phyloP scores from a whole-genome alignment of 2,329 filamentous ascomycete species.

The Ophiognomonia clavigignenti-juglandacearum region DNA sequence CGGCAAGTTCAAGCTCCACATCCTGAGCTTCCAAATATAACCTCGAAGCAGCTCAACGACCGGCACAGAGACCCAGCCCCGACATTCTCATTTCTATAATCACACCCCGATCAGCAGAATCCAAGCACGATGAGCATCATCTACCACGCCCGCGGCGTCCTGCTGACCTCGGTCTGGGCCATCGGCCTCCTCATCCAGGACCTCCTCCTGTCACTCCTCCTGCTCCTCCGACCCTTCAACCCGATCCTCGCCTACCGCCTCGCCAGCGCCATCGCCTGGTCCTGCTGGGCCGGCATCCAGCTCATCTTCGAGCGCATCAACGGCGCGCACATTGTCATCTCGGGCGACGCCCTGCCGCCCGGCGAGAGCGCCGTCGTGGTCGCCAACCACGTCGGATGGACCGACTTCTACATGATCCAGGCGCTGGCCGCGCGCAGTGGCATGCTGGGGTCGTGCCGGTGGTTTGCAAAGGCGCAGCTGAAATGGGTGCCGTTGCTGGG shows the following conservation, averaged over 20 bases:
- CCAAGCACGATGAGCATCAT: conserved; percentile 3
- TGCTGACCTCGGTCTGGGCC: conserved; percentile 47
- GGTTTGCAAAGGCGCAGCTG: conserved; percentile 58
- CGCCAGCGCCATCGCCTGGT: conserved; percentile 49
- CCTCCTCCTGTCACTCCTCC: conserved; percentile 41
- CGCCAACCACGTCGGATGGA: conserved; percentile 56
- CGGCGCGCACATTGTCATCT: conserved; percentile 46
- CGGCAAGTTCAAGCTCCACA: not conserved
- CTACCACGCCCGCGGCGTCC: conserved; percentile 36
- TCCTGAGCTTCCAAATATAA: not conserved
- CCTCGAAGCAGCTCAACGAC: too few relatives aligned
- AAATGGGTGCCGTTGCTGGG: conserved; percentile 56
- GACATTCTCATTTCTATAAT: not conserved
- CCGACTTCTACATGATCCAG: conserved; percentile 62
- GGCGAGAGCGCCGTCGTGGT: conserved; percentile 58
- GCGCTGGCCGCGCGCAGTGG: conserved; percentile 45
- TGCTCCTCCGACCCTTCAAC: conserved; percentile 40
- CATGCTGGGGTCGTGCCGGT: conserved; percentile 58
- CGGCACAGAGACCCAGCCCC: too few relatives aligned
- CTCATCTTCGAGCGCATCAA: conserved; percentile 50
- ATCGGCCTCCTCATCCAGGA: conserved; percentile 47
- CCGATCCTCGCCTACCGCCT: conserved; percentile 47
- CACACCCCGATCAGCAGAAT: not conserved
- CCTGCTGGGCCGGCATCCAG: conserved; percentile 55
- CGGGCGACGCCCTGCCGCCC: conserved; percentile 44